These are phyloP conservation scores for Aspergillus melleus DNA, from an alignment of 2,329 filamentous ascomycete species.

Conservation along the genomic window DNA sequence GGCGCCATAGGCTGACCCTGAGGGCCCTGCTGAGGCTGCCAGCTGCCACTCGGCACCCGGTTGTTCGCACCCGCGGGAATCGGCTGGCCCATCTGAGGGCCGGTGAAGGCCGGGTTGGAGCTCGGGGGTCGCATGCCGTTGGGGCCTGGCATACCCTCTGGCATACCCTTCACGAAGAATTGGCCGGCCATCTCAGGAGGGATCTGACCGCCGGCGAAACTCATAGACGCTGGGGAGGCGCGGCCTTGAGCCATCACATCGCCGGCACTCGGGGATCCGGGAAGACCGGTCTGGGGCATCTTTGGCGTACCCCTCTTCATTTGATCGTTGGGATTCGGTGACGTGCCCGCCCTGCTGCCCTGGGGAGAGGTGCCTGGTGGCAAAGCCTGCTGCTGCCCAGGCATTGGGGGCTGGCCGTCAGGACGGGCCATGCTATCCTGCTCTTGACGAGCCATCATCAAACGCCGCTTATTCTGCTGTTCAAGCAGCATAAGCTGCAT, in stretches of 20 bases:
- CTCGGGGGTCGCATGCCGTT: conserved; percentile 61
- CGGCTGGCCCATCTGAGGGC: conserved; percentile 46
- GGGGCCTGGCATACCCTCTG: conserved; percentile 42
- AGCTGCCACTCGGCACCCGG: conserved; percentile 43
- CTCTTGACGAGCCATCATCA: conserved; percentile 67
- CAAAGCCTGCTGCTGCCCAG: conserved; percentile 48
- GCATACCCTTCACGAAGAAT: conserved; percentile 49
- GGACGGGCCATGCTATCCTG: conserved; percentile 61
- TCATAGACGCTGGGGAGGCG: conserved; percentile 61
- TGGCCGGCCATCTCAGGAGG: conserved; percentile 46
- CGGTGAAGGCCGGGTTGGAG: conserved; percentile 52
- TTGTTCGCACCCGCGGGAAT: conserved; percentile 38
- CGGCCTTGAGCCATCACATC: conserved; percentile 57
- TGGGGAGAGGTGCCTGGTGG: conserved; percentile 58
- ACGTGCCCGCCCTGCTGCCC: conserved; percentile 57
- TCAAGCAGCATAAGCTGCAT: conserved; percentile 70
- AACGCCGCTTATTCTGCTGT: conserved; percentile 67
- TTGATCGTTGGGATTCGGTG: conserved; percentile 62
- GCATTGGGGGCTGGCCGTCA: conserved; percentile 49
- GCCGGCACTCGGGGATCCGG: conserved; percentile 58
- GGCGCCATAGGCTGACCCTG: conserved; percentile 49
- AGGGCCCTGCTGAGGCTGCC: conserved; percentile 40
- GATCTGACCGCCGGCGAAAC: conserved; percentile 54
- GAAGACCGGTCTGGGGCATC: conserved; percentile 57
- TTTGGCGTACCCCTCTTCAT: conserved; percentile 65